Evolutionary conservation across 495 filamentous ascomycete species (phyloP).

Genomic region (Gamarada debralockiae): DNA sequence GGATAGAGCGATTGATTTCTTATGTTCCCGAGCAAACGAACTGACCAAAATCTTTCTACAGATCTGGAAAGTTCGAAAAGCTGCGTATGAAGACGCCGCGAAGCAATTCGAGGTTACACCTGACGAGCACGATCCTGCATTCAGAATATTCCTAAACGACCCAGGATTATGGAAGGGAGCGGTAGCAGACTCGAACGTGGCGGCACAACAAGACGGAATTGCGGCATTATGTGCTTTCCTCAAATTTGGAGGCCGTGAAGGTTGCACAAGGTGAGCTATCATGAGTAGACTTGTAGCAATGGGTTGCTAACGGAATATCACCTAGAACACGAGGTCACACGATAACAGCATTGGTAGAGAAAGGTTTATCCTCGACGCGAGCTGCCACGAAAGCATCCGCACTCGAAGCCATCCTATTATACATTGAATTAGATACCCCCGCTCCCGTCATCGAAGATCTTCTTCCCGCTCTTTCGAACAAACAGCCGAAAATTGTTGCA

Average conservation of each 20-base stretch:
- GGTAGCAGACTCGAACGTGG: slow-evolving; percentile 93
- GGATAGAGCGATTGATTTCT: not conserved
- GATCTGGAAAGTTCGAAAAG: slow-evolving; percentile 97
- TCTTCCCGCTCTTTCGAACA: slow-evolving; percentile 79
- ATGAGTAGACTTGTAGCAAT: not conserved
- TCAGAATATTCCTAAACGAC: slow-evolving; percentile 82
- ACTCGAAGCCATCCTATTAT: slow-evolving; percentile 81
- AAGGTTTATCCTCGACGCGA: slow-evolving; percentile 82
- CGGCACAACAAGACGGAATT: slow-evolving; percentile 91
- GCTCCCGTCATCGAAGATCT: slow-evolving; percentile 88
- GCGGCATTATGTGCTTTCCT: slow-evolving; percentile 83
- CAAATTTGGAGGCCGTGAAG: slow-evolving; percentile 77
- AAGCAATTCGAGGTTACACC: slow-evolving; percentile 80
- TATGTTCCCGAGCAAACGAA: no score
- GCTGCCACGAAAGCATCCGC: slow-evolving; percentile 84
- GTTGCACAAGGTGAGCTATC: slow-evolving; percentile 56
- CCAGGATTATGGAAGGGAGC: slow-evolving; percentile 86
- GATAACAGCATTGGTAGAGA: slow-evolving; percentile 79
- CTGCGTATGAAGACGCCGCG: slow-evolving; percentile 88
- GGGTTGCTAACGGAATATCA: not conserved
- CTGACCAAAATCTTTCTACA: slow-evolving; percentile 28
- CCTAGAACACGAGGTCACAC: slow-evolving; percentile 68
- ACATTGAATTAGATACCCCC: slow-evolving; percentile 84
- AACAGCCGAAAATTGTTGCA: slow-evolving; percentile 91
- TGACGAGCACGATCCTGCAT: slow-evolving; percentile 83